These are phyloP conservation scores for Yarrowia hollandica DNA, from an alignment of 805 yeast genomes.

Conservation along the genomic window DNA sequence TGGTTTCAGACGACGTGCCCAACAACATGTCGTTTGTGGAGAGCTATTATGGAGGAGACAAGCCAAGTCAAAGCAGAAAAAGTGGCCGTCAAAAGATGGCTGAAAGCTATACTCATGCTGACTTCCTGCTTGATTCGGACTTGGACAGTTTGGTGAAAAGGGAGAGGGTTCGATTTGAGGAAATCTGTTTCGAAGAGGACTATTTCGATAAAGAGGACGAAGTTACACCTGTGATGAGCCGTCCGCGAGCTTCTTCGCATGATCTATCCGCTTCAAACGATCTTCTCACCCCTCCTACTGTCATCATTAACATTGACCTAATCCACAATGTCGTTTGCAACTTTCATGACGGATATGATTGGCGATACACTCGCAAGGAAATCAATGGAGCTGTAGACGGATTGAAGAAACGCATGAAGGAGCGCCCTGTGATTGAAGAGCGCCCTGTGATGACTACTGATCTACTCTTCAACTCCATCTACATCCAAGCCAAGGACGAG, in stretches of 20 bases:
- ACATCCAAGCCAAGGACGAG: slow-evolving; percentile 53
- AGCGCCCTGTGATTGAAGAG: slow-evolving; percentile 30
- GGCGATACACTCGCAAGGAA: slow-evolving; percentile 72
- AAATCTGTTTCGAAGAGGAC: slow-evolving; percentile 14
- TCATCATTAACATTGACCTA: slow-evolving; percentile 33
- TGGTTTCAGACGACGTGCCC: slow-evolving; percentile 35
- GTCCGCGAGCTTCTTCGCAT: slow-evolving; percentile 1
- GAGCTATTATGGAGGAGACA: slow-evolving; percentile 39
- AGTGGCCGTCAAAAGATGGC: slow-evolving; percentile 8
- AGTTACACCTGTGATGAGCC: neutral
- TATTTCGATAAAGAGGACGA: slow-evolving; percentile 5
- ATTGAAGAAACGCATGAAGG: slow-evolving; percentile 54
- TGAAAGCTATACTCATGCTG: slow-evolving; percentile 34
- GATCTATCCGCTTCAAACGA: slow-evolving; percentile 2
- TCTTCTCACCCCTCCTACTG: slow-evolving; percentile 4
- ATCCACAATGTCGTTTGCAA: slow-evolving; percentile 40
- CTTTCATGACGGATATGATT: slow-evolving; percentile 89
- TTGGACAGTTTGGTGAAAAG: slow-evolving; percentile 38
- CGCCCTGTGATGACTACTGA: slow-evolving; percentile 46
- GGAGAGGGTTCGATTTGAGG: slow-evolving; percentile 10
- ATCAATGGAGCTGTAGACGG: slow-evolving; percentile 65
- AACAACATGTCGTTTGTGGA: slow-evolving; percentile 39
- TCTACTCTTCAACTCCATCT: slow-evolving; percentile 75
- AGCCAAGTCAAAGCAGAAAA: neutral
- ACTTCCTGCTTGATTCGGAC: slow-evolving; percentile 40